Conservation (phyloP, 1,284 basidiomycete species). For the Microbotryum saponariae region DNA sequence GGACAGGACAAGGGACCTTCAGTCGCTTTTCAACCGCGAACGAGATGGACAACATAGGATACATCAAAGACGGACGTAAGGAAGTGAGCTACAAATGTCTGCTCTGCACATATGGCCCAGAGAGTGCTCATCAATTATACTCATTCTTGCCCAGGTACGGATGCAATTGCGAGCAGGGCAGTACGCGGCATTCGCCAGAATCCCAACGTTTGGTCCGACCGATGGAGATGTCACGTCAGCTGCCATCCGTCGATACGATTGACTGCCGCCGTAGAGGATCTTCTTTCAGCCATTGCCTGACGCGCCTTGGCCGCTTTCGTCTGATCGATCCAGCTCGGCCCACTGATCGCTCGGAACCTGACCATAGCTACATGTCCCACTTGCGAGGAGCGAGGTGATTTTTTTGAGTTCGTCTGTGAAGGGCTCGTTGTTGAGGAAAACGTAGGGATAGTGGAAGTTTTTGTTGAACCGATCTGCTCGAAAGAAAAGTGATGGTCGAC, state of each 20-base stretch:
- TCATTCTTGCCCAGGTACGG: too few relatives aligned
- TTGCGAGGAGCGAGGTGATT: constrained; percentile 34
- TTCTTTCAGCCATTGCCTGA: constrained; percentile 60
- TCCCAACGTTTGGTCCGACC: too few relatives aligned
- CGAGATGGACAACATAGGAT: too few relatives aligned
- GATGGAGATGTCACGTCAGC: too few relatives aligned
- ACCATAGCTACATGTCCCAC: constrained; percentile 53
- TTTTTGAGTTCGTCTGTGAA: constrained; percentile 63
- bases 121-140: too few relatives aligned
- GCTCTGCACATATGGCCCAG: too few relatives aligned
- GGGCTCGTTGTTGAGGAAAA: constrained; percentile 43
- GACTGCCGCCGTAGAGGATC: constrained; percentile 76
- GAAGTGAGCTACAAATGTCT: too few relatives aligned
- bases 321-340: constrained; percentile 64
- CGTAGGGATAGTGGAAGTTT: constrained; percentile 40
- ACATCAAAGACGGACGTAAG: too few relatives aligned
- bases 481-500: neutral
- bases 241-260: constrained; percentile 69
- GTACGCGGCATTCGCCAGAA: too few relatives aligned
- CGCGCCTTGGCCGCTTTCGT: constrained; percentile 55
- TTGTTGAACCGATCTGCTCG: constrained; percentile 14
- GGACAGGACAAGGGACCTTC: too few relatives aligned
- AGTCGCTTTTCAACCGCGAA: too few relatives aligned
- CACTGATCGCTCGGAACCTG: constrained; percentile 73
- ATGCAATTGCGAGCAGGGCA: too few relatives aligned